These are phyloP conservation scores for Coffea eugenioides DNA, from an alignment of 257 asterid species.

Conservation along the genomic window DNA sequence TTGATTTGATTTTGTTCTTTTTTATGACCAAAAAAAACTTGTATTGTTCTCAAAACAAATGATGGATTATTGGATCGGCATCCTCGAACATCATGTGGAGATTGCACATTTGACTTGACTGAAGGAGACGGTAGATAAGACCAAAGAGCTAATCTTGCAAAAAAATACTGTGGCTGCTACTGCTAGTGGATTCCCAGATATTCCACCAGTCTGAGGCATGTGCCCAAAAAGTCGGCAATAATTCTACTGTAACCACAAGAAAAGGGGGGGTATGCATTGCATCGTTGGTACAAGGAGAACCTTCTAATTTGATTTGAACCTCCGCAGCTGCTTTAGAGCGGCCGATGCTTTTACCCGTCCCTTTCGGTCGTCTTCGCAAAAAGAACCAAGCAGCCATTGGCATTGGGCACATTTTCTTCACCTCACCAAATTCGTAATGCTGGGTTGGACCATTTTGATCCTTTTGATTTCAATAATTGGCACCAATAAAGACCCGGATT, in stretches of 20 bases:
- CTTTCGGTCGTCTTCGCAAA: conserved; percentile 32
- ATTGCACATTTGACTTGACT: background rate
- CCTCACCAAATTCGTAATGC: too few species aligned
- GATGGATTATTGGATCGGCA: background rate
- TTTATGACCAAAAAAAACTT: background rate
- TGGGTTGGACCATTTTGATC: background rate
- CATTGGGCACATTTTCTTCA: background rate
- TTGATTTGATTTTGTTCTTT: background rate
- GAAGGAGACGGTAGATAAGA: conserved; percentile 20
- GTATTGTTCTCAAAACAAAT: background rate
- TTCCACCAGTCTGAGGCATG: conserved; percentile 23
- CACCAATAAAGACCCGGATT: background rate
- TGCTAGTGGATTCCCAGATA: conserved; percentile 28
- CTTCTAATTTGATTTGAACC: background rate
- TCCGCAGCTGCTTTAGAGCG: conserved; percentile 18
- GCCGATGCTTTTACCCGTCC: conserved; percentile 24
- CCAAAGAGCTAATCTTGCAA: conserved; percentile 23
- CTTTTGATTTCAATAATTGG: background rate
- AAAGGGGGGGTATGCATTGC: background rate
- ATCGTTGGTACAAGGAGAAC: background rate
- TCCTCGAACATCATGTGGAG: background rate
- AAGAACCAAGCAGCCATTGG: conserved; percentile 24
- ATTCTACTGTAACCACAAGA: conserved; percentile 18
- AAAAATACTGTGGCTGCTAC: conserved; percentile 20
- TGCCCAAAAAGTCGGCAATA: conserved; percentile 9